Evolutionary conservation across 345 rosid species (phyloP).

Genomic region (Orychophragmus violaceus): DNA sequence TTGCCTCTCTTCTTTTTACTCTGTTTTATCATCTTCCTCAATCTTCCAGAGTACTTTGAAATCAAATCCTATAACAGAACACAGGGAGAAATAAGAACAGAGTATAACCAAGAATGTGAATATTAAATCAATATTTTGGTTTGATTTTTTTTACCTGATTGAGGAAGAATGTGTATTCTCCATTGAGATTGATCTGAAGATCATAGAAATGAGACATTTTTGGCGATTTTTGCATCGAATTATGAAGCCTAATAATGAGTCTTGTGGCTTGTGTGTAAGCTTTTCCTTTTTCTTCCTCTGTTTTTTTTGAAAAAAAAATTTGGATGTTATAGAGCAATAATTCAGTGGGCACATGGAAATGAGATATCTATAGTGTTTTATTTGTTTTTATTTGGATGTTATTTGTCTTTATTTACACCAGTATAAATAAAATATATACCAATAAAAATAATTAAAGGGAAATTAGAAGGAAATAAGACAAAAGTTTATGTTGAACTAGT

Average conservation of each 20-base stretch:
- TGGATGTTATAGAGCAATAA: slow-evolving; percentile 17
- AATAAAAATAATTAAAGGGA: neutral
- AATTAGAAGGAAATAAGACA: slow-evolving; percentile 4
- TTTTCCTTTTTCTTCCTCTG: slow-evolving; percentile 4
- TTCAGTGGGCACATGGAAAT: slow-evolving; percentile 22
- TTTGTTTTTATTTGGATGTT: no score
- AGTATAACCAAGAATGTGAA: neutral
- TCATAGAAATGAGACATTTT: slow-evolving; percentile 35
- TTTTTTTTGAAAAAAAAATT: neutral
- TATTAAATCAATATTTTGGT: neutral
- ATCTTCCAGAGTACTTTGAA: slow-evolving; percentile 40
- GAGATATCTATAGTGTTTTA: slow-evolving; percentile 6
- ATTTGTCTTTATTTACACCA: slow-evolving; percentile 9
- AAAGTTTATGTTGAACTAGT: slow-evolving; percentile 3
- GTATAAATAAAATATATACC: neutral
- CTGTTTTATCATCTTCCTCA: slow-evolving; percentile 51
- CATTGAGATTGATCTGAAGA: slow-evolving; percentile 43
- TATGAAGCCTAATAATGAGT: slow-evolving; percentile 8
- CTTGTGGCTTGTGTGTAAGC: slow-evolving; percentile 13
- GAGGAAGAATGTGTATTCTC: slow-evolving; percentile 44
- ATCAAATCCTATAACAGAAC: slow-evolving; percentile 42
- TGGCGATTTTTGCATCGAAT: slow-evolving; percentile 1
- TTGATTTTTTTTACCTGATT: slow-evolving; percentile 38
- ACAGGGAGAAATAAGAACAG: neutral
- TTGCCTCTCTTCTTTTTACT: slow-evolving; percentile 36